These are phyloP conservation scores for Encephalitozoon romaleae DNA, from an alignment of 371 early-diverging fungal genomes.

Conservation along the genomic window DNA sequence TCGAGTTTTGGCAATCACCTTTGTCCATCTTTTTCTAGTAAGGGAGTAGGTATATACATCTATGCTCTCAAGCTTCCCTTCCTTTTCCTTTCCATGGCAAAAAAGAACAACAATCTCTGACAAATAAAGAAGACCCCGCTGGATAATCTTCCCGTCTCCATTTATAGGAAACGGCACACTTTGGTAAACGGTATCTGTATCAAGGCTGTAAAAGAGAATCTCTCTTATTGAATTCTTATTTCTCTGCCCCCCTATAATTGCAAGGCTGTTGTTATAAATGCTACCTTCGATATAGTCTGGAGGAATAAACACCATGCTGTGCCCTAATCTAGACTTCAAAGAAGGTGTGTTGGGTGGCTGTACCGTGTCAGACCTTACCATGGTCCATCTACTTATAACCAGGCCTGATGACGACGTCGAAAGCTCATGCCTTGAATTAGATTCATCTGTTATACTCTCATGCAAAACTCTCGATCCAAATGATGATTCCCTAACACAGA, in stretches of 20 bases:
- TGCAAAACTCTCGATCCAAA: background rate
- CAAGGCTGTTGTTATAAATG: background rate
- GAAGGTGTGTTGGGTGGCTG: constrained; percentile 1
- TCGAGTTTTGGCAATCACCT: background rate
- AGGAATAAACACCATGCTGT: constrained; percentile 12
- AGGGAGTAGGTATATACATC: constrained; percentile 12
- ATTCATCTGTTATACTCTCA: background rate
- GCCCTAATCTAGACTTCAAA: constrained; percentile 31
- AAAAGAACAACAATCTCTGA: constrained; percentile 14
- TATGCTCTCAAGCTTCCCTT: background rate
- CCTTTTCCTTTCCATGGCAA: constrained; percentile 14
- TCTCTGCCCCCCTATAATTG: constrained; percentile 30
- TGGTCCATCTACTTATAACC: background rate
- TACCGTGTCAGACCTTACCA: background rate
- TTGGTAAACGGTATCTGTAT: constrained; percentile 14
- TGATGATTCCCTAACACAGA: no score
- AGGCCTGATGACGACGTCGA: background rate
- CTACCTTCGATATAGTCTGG: background rate
- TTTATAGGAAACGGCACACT: constrained; percentile 7
- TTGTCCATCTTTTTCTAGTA: background rate
- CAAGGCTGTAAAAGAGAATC: constrained; percentile 18
- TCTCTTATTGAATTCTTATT: constrained; percentile 12
- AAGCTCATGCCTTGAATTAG: background rate
- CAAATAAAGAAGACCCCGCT: background rate
- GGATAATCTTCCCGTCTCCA: background rate